These are phyloP conservation scores for Fusarium xyrophilum DNA, from an alignment of 2,329 filamentous ascomycete genomes.

Conservation along the genomic window DNA sequence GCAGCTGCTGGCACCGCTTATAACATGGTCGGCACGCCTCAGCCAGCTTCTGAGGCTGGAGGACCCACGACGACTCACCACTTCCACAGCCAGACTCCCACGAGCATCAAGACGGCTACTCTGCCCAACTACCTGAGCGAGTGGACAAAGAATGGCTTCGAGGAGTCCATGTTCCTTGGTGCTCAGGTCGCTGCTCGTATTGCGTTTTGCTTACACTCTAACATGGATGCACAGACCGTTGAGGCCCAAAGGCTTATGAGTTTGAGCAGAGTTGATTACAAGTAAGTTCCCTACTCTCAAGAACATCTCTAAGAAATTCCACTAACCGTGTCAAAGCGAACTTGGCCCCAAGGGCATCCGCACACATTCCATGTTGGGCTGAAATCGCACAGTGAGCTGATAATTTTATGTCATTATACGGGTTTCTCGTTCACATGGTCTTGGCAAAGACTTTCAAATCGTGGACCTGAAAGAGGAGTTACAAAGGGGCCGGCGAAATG, in stretches of 20 bases:
- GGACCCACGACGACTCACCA: slow-evolving; percentile 54
- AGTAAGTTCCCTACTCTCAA: slow-evolving; percentile 53
- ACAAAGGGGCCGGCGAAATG: slow-evolving; percentile 32
- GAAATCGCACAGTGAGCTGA: slow-evolving; percentile 15
- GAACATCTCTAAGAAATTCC: background rate
- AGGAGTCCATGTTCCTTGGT: slow-evolving; percentile 86
- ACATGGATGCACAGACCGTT: slow-evolving; percentile 58
- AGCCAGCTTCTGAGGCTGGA: slow-evolving; percentile 51
- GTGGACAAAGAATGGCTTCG: slow-evolving; percentile 81
- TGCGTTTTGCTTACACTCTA: slow-evolving; percentile 63
- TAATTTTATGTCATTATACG: slow-evolving; percentile 25
- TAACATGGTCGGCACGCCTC: slow-evolving; percentile 48
- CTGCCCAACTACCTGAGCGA: slow-evolving; percentile 87
- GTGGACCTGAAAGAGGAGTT: slow-evolving; percentile 33
- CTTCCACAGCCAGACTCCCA: slow-evolving; percentile 76
- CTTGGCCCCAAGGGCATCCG: slow-evolving; percentile 62
- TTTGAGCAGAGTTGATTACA: slow-evolving; percentile 65
- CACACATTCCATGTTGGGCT: slow-evolving; percentile 61
- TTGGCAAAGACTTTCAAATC: slow-evolving; percentile 9
- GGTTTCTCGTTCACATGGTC: slow-evolving; percentile 8
- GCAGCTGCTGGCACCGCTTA: slow-evolving; percentile 58
- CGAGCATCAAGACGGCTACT: slow-evolving; percentile 78
- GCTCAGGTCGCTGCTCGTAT: slow-evolving; percentile 80
- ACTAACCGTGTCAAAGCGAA: slow-evolving; percentile 51
- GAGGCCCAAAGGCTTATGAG: slow-evolving; percentile 65